Percentiles rank a stretch among this genome's conserved stretches.
These are phyloP conservation scores for Cercospora zeina DNA, from an alignment of 2,329 filamentous ascomycete genomes.

Conservation along the genomic window DNA sequence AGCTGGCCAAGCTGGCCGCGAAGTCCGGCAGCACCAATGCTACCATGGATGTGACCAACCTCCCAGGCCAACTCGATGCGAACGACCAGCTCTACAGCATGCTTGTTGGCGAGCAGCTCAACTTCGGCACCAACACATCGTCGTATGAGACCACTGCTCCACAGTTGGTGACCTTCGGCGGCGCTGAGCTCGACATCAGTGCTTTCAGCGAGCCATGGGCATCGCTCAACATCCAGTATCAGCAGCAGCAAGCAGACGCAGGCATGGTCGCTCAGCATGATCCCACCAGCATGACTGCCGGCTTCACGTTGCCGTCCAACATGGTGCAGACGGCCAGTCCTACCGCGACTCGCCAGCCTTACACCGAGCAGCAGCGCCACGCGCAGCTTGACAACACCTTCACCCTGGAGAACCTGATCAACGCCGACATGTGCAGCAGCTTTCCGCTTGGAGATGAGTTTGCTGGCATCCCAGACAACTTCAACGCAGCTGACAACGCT, in stretches of 20 bases:
- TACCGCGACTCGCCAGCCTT: not conserved
- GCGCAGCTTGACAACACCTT: slow-evolving; percentile 4
- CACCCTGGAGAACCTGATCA: slow-evolving; percentile 5
- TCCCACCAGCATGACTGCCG: slow-evolving; percentile 1
- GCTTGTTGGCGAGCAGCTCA: slow-evolving; percentile 50
- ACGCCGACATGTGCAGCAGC: slow-evolving; percentile 6
- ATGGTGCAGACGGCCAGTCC: slow-evolving; percentile 6
- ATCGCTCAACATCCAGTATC: slow-evolving; percentile 3
- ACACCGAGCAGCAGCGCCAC: slow-evolving; percentile 3
- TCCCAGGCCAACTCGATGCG: slow-evolving; percentile 1
- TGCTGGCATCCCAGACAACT: not conserved
- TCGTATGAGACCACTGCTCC: slow-evolving; percentile 24
- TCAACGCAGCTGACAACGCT: not conserved
- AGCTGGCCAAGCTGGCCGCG: slow-evolving; percentile 33
- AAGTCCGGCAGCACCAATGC: slow-evolving; percentile 19
- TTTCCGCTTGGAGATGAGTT: not conserved
- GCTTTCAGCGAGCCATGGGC: not conserved
- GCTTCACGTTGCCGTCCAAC: not conserved
- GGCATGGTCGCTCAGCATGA: slow-evolving; percentile 7
- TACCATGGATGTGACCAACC: slow-evolving; percentile 11
- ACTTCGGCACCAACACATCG: slow-evolving; percentile 41
- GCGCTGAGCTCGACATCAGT: not conserved
- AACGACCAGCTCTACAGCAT: slow-evolving; percentile 30
- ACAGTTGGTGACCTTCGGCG: slow-evolving; percentile 21
- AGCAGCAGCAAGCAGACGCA: not conserved